These are phyloP conservation scores for Dothiorella sarmentorum DNA, from an alignment of 2,329 filamentous ascomycete genomes.

Conservation along the genomic window DNA sequence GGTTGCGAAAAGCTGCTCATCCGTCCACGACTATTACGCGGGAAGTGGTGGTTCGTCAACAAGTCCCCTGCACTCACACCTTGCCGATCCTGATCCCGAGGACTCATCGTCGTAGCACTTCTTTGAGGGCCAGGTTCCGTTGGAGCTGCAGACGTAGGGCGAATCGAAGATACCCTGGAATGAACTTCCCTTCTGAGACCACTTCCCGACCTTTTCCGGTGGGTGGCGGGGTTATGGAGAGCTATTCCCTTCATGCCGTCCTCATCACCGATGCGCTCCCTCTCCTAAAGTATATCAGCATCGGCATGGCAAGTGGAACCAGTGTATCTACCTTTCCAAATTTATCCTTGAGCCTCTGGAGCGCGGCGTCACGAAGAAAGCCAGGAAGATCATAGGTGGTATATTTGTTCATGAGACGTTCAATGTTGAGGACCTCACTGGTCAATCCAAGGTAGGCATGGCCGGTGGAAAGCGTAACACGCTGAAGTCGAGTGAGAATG, in stretches of 20 bases:
- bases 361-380: slow-evolving; percentile 75
- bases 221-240: slow-evolving; percentile 73
- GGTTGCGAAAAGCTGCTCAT: slow-evolving; percentile 47
- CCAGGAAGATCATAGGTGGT: slow-evolving; percentile 90
- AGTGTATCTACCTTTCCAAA: slow-evolving; percentile 57
- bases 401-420: slow-evolving; percentile 90
- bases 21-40: slow-evolving; percentile 49
- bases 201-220: slow-evolving; percentile 68
- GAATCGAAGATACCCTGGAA: slow-evolving; percentile 53
- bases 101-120: slow-evolving; percentile 23
- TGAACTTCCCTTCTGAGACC: slow-evolving; percentile 78
- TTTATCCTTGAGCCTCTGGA: slow-evolving; percentile 87
- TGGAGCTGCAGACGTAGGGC: slow-evolving; percentile 26
- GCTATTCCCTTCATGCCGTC: slow-evolving; percentile 91
- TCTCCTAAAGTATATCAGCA: slow-evolving; percentile 49
- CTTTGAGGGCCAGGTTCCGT: slow-evolving; percentile 22
- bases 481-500: slow-evolving; percentile 87
- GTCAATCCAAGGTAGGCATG: slow-evolving; percentile 92
- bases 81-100: slow-evolving; percentile 31
- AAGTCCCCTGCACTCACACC: slow-evolving; percentile 62
- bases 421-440: slow-evolving; percentile 85
- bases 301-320: background rate
- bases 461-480: slow-evolving; percentile 90
- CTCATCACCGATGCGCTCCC: slow-evolving; percentile 75
- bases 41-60: slow-evolving; percentile 70